A percentile compares a stretch with the other conserved stretches of the same genome.
phyloP scores from a whole-genome alignment of 2,329 filamentous ascomycete species.

The Fusarium devonianum region DNA sequence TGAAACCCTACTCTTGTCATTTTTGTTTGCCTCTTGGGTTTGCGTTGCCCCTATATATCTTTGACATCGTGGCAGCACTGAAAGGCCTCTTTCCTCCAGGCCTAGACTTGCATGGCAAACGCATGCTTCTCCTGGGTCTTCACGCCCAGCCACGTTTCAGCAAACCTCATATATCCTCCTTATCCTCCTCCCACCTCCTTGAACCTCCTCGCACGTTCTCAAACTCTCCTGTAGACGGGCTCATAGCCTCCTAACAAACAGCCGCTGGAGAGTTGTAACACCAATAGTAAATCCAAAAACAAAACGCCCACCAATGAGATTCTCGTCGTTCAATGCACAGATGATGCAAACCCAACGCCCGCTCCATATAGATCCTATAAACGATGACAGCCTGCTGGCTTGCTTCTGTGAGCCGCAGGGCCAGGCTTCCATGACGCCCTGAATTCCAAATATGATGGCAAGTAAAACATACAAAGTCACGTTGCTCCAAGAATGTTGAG shows the following conservation, averaged over 20 bases:
- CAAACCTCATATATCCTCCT: constrained; percentile 1
- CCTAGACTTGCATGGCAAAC: constrained; percentile 2
- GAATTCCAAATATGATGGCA: constrained; percentile 30
- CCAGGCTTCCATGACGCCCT: constrained; percentile 32
- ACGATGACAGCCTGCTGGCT: constrained; percentile 36
- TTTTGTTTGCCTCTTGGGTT: constrained; percentile 7
- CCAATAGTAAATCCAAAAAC: constrained; percentile 31
- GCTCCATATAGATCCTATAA: constrained; percentile 34
- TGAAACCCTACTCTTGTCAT: constrained; percentile 8
- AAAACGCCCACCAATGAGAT: constrained; percentile 36
- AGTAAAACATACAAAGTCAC: constrained; percentile 35
- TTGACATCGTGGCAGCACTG: constrained; percentile 2
- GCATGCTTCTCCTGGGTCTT: neutral
- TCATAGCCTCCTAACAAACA: constrained; percentile 7
- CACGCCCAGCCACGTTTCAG: neutral
- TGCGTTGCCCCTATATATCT: neutral
- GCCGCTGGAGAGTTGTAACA: constrained; percentile 5
- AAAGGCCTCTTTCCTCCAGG: constrained; percentile 3
- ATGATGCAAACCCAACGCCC: constrained; percentile 36
- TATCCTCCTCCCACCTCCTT: constrained; percentile 1
- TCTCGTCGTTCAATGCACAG: constrained; percentile 25
- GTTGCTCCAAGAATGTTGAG: constrained; percentile 34
- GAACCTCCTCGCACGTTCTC: no score
- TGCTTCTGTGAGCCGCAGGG: constrained; percentile 39
- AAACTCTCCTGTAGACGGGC: no score